Base-by-base conservation (phyloP, 257 asterid genomes). In the Lantana camara region DNA sequence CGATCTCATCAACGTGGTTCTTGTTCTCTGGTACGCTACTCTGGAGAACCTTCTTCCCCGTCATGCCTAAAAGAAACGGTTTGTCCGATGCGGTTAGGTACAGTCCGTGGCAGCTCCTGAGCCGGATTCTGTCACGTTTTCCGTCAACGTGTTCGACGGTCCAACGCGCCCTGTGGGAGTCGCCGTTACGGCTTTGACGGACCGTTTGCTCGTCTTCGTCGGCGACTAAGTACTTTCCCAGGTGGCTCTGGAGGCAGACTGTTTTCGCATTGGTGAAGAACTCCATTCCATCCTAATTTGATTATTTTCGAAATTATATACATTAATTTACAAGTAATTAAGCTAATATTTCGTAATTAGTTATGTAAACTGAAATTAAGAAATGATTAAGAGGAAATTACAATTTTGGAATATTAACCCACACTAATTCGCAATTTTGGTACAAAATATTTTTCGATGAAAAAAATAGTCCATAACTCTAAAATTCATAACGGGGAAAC, bases 71-170 rank as follows among this genome's bases (percentile, higher is more conserved):
- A 4, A 91, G 86, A 58, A 80, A 86, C 50, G 86, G 52, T 20
- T 84, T 85, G 7, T 73, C 74, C 0, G 83, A 24, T 13, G 95
- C 95, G 5, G 96, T 82, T n/a, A 91, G 87, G 79, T 91, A 91
- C 35, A 60, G 40, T 3, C 91, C 94, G 2, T 85, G 83, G 73
- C 83, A 81, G 72, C 96, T 88, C 64, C 79, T 88, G 1, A 91
- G 75, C 6, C 95, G 79, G 67, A 88, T 82, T 14, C 68, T 35
- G 59, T 73, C 45, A 29, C 38, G 49, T 55, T 76, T 83, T 6
- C 82, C 86, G 23, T 80, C 86, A 17, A 88, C 82, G 21, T 62
- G 69, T 48, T 91, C 98, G 0, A 91, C 94, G 0, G 72, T 46
- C 98, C 98, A 88, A 0, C 83, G 85, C 6, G 95, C 91, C 21